Conservation (phyloP, 331 rosid species). For the Erythrophleum ivorense region DNA sequence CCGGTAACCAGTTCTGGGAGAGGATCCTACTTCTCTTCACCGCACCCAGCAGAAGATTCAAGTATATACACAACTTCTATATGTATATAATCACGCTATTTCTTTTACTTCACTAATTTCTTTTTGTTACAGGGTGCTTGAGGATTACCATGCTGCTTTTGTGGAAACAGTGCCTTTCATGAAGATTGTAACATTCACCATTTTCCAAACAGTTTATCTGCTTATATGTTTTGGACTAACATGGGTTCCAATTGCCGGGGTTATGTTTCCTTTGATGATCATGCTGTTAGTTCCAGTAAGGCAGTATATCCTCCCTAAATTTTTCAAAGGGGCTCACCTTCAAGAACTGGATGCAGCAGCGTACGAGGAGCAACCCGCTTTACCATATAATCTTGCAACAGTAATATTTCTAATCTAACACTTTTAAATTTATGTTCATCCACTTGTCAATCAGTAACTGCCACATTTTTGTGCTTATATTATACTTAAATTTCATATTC, state of each 20-base stretch:
- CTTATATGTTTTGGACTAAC: constrained; percentile 90
- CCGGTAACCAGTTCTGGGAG: constrained; percentile 99
- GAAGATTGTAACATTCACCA: constrained; percentile 74
- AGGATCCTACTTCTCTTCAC: constrained; percentile 90
- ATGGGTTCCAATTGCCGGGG: constrained; percentile 96
- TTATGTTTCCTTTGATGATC: constrained; percentile 96
- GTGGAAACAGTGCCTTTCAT: constrained; percentile 97
- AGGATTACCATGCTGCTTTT: constrained; percentile 91
- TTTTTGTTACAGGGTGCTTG: constrained; percentile 78
- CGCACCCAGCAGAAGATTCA: constrained; percentile 95
- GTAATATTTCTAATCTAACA: constrained; percentile 52
- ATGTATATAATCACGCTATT: not conserved
- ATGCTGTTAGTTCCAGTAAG: constrained; percentile 93
- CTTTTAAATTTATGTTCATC: not conserved
- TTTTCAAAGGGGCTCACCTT: constrained; percentile 95
- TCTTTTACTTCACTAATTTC: constrained; percentile 6
- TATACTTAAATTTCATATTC: not conserved
- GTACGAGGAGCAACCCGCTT: constrained; percentile 87
- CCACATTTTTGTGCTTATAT: not conserved
- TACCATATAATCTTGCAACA: constrained; percentile 73
- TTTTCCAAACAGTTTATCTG: constrained; percentile 86
- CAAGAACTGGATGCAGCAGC: constrained; percentile 98
- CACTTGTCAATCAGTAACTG: constrained; percentile 5
- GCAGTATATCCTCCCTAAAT: constrained; percentile 86
- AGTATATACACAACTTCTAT: constrained; percentile 49